Percentiles rank a stretch among this genome's conserved stretches.
Conservation (phyloP, 1,284 basidiomycete genomes). For the Mrakiaceae sp. region DNA sequence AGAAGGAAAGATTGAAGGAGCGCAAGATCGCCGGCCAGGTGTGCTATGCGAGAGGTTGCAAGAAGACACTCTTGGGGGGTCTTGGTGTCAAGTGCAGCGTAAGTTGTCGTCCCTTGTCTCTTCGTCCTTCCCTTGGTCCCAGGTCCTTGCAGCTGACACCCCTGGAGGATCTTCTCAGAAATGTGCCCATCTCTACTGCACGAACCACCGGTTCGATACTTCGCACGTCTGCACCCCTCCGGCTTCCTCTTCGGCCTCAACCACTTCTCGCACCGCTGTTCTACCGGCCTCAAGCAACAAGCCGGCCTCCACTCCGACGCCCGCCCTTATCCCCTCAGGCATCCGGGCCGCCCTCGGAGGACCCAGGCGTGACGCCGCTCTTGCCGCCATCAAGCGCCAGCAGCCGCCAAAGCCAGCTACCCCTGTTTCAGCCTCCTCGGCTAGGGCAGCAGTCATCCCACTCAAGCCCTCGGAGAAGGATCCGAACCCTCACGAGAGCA, state of each 20-base stretch:
- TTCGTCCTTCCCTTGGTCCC: background rate
- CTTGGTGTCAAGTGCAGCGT: slow-evolving; percentile 7
- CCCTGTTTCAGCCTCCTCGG: no score
- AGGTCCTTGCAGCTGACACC: background rate
- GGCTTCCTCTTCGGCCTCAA: no score
- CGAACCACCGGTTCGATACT: background rate
- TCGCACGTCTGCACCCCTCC: no score
- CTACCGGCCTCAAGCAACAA: no score
- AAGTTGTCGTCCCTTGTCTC: background rate
- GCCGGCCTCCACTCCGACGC: background rate
- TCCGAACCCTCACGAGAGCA: slow-evolving; percentile 5
- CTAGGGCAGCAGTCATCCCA: background rate
- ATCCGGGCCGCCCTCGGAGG: slow-evolving; percentile 4
- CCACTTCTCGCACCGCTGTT: no score
- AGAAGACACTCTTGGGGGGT: slow-evolving; percentile 2
- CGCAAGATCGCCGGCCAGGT: slow-evolving; percentile 3
- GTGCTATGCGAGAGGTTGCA: slow-evolving; percentile 4
- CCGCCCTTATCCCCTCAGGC: background rate
- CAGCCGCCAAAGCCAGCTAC: background rate
- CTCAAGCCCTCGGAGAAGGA: slow-evolving; percentile 1
- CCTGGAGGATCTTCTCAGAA: background rate
- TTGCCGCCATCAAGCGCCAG: slow-evolving; percentile 9
- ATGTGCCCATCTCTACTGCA: slow-evolving; percentile 1
- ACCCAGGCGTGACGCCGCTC: slow-evolving; percentile 8
- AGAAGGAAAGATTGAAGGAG: background rate